Evolutionary conservation across 2,329 filamentous ascomycete genomes (phyloP), one percentile per base, ranked within the genome.

Genomic region (Claviceps capensis): DNA sequence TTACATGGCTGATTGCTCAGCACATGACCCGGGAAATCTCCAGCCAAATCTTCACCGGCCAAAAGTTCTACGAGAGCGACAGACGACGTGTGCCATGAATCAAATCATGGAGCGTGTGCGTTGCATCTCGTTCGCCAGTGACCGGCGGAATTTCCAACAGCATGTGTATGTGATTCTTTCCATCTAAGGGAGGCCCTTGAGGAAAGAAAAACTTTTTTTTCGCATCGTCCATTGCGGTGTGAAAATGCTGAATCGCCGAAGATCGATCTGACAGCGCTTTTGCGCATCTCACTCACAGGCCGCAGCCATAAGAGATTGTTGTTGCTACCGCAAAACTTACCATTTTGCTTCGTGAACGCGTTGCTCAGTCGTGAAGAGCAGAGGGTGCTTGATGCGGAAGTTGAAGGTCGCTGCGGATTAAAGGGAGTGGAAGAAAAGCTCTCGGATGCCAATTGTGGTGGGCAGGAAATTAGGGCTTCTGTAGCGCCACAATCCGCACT

Each of bases 11-110:
- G 11, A 75, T 48, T 55, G 38, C 79, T 74, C 74, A 74, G 74
- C 76, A 57, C 71, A 69, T 63, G 58, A 63, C 54, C 59, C 61
- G 69, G 43, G 37, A n/a, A 50, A 48, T 72, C 80, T 83, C 80
- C 78, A 83, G 81, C 78, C 81, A 81, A 72, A 70, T 80, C 78
- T 72, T 81, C 78, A 80, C 76, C 72, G 6, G 54, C 7, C 11
- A 16, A 34, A 44, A 36, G 45, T 47, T 48, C 53, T 19, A 38
- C 43, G n/a, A 50, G 36, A 42, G n/a, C 42, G 19, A 45, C 11
- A 49, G 40, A 45, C 45, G 22, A 8, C 16, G 13, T 17, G 14
- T 22, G 30, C 17, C 5, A 45, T 36, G 5, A 14, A 45, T 45
- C 8, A 5, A 26, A 23, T 19, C 43, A 16, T 7, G 9, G 11